Percentiles rank a stretch among this genome's conserved stretches.
Evolutionary conservation across 805 yeast species (phyloP).

Genomic region (Ogataea populi-albae): DNA sequence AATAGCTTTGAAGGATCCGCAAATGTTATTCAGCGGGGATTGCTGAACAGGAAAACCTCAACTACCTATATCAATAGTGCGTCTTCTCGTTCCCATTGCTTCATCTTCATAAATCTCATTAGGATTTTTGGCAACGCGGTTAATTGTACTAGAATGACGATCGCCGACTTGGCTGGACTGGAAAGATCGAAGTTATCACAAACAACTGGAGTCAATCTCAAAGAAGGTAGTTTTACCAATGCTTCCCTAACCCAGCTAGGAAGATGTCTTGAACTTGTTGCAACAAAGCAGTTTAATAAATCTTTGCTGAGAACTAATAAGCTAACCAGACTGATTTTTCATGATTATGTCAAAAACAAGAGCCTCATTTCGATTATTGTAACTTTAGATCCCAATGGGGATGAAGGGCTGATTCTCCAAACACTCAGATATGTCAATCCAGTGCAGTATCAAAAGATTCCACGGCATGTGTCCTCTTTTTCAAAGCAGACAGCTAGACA

Average conservation of each 20-base stretch:
- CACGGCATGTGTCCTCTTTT: constrained; percentile 20
- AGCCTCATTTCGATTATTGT: constrained; percentile 35
- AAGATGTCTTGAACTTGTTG: constrained; percentile 43
- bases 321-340: constrained; percentile 46
- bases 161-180: constrained; percentile 52
- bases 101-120: constrained; percentile 40
- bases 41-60: constrained; percentile 36
- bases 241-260: constrained; percentile 50
- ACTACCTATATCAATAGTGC: constrained; percentile 42
- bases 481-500: constrained; percentile 5
- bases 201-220: constrained; percentile 42
- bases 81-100: constrained; percentile 54
- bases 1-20: constrained; percentile 37
- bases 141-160: constrained; percentile 38
- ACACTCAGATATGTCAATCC: constrained; percentile 32
- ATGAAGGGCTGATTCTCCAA: constrained; percentile 31
- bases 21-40: constrained; percentile 37
- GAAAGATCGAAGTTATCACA: constrained; percentile 47
- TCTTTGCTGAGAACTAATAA: constrained; percentile 47
- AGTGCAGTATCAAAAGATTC: constrained; percentile 26
- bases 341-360: constrained; percentile 38
- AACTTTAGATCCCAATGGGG: constrained; percentile 39
- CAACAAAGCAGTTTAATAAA: constrained; percentile 36
- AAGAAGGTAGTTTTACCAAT: constrained; percentile 49
- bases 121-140: constrained; percentile 23